Evolutionary conservation across 164 flowering plant species (phyloP).

Genomic region (Umbellularia californica): DNA sequence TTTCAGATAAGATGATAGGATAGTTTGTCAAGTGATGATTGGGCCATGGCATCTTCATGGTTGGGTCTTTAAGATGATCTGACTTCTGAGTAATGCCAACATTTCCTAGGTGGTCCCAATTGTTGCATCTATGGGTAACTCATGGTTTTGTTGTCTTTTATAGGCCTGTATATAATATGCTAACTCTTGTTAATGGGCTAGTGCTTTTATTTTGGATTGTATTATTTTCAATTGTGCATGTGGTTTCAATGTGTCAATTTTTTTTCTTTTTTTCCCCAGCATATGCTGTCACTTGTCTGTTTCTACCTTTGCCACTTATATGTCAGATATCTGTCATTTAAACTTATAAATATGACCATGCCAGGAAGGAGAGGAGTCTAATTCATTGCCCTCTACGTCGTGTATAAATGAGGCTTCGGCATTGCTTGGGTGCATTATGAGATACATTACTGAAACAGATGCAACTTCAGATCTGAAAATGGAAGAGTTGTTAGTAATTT

Average conservation of each 20-base stretch:
- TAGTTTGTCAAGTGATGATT: background rate
- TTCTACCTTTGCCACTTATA: background rate
- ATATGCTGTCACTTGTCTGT: background rate
- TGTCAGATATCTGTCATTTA: background rate
- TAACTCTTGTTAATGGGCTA: background rate
- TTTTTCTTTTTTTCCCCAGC: background rate
- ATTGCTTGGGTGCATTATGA: slow-evolving; percentile 48
- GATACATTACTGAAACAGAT: slow-evolving; percentile 30
- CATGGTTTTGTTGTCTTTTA: background rate
- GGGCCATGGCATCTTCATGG: background rate
- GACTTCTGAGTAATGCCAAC: background rate
- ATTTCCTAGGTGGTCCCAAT: background rate
- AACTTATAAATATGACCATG: background rate
- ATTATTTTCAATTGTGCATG: background rate
- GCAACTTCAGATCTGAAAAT: slow-evolving; percentile 42
- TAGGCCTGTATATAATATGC: background rate
- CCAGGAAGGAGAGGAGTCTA: slow-evolving; percentile 37
- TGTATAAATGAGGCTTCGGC: slow-evolving; percentile 58
- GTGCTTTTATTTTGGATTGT: background rate
- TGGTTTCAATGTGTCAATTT: background rate
- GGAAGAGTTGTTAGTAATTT: slow-evolving; percentile 46
- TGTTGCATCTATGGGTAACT: background rate
- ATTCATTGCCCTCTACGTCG: slow-evolving; percentile 33
- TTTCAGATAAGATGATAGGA: background rate
- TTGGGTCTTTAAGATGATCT: background rate